phyloP scores from a whole-genome alignment of 116 monocot species.

The Zostera marina region DNA sequence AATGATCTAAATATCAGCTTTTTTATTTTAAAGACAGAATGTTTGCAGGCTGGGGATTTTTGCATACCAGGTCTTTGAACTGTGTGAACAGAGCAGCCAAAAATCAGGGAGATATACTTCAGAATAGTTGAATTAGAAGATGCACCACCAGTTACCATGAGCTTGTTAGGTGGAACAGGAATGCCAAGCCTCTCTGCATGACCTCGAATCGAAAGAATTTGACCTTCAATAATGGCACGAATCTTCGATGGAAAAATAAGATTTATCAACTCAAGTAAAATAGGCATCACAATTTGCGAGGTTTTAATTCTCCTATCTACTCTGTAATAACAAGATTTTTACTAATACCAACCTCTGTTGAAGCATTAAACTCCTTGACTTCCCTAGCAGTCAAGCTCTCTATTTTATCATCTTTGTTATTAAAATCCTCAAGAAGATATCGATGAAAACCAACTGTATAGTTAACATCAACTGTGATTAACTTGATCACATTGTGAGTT shows the following conservation, averaged over 20 bases:
- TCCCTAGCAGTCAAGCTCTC: constrained; percentile 26
- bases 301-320: too few species aligned
- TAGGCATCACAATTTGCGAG: too few species aligned
- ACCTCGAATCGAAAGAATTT: constrained; percentile 81
- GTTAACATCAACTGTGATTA: neutral
- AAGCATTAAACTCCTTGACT: constrained; percentile 60
- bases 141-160: constrained; percentile 94
- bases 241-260: constrained; percentile 22
- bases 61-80: constrained; percentile 75
- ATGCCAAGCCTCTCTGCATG: constrained; percentile 89
- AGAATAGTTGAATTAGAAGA: constrained; percentile 76
- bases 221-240: constrained; percentile 87
- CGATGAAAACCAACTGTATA: constrained; percentile 59
- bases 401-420: constrained; percentile 7
- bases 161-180: constrained; percentile 63
- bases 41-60: neutral
- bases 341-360: constrained; percentile 47
- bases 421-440: constrained; percentile 43
- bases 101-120: constrained; percentile 40
- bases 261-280: neutral
- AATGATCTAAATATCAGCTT: too few species aligned
- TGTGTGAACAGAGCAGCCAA: constrained; percentile 69
- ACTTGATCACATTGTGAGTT: neutral
- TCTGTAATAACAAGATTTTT: too few species aligned
- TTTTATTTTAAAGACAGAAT: too few species aligned